Base-by-base conservation (phyloP, 768 basidiomycete species). In the Pisolithus microcarpus region DNA sequence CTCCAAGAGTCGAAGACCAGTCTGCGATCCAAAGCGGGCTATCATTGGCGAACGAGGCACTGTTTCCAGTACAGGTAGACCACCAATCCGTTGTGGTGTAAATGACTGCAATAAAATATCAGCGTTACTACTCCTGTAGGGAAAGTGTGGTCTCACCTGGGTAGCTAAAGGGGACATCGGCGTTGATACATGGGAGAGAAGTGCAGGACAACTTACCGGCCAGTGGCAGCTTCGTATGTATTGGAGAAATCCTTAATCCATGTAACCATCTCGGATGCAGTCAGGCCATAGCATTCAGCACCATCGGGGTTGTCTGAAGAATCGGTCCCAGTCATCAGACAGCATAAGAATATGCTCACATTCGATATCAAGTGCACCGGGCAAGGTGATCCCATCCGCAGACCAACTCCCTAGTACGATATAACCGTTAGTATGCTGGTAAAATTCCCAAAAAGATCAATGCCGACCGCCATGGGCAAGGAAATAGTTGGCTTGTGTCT, bases 51-150 rank as follows among this genome's bases (percentile, higher is more conserved):
- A 85, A 85, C 4, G 65, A 66, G 13, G 69, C 65, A 50, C 73
- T 79, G 61, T 82, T 79, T 0, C 78, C 81, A 2, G 84, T 85
- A 62, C 84, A 86, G 8, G 71, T 73, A 9, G 57, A 76, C 84
- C 84, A 86, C 84, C 84, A 85, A 61, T 76, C 69, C 10, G 80
- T 82, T 4, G 78, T 81, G 26, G 79, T 79, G 56, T 84, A 84
- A 50, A 84, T 81, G 38, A 78, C 79, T 77, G 49, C 5, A 46
- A 6, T 11, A 31, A 39, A 0, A 19, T 8, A 38, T 39, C 31
- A 15, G 44, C 40, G 13, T 19, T 10, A 16, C 18, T 30, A 6
- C 10, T 10, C 19, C 7, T 16, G 2, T 26, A 39, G 16, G 19
- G 4, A 43, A 38, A 18, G 40, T 38, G 24, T 37, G 46, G 34